Conservation (phyloP, 768 basidiomycete species). For the Lentinula boryana region DNA sequence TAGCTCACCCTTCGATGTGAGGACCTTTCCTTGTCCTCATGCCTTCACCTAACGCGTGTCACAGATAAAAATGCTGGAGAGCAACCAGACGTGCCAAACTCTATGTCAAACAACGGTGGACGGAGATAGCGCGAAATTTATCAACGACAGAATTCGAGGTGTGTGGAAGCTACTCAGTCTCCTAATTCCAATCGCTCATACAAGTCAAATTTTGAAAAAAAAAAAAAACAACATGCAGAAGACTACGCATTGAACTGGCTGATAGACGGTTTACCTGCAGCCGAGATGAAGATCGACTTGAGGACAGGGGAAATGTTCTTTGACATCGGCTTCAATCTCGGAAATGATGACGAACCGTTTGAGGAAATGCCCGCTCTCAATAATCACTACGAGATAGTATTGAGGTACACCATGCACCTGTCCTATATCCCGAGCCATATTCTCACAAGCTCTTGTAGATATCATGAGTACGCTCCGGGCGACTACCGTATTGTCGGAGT, state of each 20-base stretch:
- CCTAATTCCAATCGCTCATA: not conserved
- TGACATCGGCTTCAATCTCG: slow-evolving; percentile 94
- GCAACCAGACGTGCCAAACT: slow-evolving; percentile 67
- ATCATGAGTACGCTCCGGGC: slow-evolving; percentile 65
- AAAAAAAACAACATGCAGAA: too few species aligned
- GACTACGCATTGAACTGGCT: slow-evolving; percentile 95
- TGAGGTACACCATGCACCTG: slow-evolving; percentile 43
- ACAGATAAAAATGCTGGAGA: slow-evolving; percentile 78
- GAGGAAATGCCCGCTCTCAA: slow-evolving; percentile 66
- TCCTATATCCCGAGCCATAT: not conserved
- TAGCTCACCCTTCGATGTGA: slow-evolving; percentile 80
- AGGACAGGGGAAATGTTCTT: slow-evolving; percentile 83
- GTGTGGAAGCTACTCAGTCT: not conserved
- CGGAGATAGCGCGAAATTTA: slow-evolving; percentile 74
- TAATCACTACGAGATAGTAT: slow-evolving; percentile 88
- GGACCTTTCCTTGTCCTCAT: slow-evolving; percentile 18
- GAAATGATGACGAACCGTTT: slow-evolving; percentile 56
- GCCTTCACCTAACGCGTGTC: slow-evolving; percentile 5
- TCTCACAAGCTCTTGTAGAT: slow-evolving; percentile 37
- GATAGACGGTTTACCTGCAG: slow-evolving; percentile 88
- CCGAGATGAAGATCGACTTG: slow-evolving; percentile 83
- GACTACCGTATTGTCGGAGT: slow-evolving; percentile 82
- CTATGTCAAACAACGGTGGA: slow-evolving; percentile 65
- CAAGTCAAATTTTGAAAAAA: not conserved
- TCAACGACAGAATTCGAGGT: slow-evolving; percentile 76